Percentiles rank a stretch among this genome's conserved stretches.
Evolutionary conservation across 2,329 filamentous ascomycete species (phyloP).

Genomic region (Helotiales sp.): DNA sequence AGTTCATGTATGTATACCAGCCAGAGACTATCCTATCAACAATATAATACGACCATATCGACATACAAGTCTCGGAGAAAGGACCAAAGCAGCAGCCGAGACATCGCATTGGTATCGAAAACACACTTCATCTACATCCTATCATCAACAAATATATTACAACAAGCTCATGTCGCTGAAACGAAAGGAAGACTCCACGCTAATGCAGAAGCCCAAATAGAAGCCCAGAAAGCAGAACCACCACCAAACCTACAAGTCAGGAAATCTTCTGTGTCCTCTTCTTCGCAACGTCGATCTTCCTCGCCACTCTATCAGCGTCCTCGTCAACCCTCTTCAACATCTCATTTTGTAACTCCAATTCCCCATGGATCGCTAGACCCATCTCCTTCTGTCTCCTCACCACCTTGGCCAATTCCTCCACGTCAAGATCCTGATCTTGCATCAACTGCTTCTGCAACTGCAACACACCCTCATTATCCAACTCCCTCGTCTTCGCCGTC

Average conservation of each 20-base stretch:
- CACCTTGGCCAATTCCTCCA: constrained; percentile 67
- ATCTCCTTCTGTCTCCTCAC: constrained; percentile 75
- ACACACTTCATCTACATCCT: background rate
- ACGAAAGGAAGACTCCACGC: background rate
- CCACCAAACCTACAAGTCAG: background rate
- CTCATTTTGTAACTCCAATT: constrained; percentile 70
- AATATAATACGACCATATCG: background rate
- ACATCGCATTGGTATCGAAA: background rate
- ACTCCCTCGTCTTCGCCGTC: constrained; percentile 72
- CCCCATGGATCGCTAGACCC: constrained; percentile 73
- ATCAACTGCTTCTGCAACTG: constrained; percentile 75
- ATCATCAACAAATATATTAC: background rate
- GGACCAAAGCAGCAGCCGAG: background rate
- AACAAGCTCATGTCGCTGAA: background rate
- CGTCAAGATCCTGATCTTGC: constrained; percentile 71
- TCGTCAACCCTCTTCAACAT: constrained; percentile 67
- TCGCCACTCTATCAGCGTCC: constrained; percentile 63
- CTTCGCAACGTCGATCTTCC: constrained; percentile 74
- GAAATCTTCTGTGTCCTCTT: constrained; percentile 65
- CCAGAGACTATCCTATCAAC: no score
- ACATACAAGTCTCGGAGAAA: background rate
- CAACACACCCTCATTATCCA: constrained; percentile 74
- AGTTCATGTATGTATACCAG: no score
- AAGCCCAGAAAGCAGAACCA: background rate
- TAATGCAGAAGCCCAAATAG: background rate